Evolutionary conservation across 192 early-diverging fungal genomes (phyloP).

Genomic region (Lunasporangiospora selenospora): DNA sequence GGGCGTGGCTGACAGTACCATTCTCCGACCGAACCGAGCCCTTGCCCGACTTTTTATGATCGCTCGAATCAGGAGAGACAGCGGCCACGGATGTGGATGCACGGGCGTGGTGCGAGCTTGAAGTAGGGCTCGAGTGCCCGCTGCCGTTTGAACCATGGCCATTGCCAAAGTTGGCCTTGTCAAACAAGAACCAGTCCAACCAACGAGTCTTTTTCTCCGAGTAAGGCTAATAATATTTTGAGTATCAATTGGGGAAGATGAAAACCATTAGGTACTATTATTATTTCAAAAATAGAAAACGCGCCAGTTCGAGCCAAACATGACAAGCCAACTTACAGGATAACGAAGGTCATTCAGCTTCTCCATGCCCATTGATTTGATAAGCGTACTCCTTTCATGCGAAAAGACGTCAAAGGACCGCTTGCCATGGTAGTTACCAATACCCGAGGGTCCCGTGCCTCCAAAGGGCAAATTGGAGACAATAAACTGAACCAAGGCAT

Average conservation of each 20-base stretch:
- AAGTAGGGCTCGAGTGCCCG: slow-evolving; percentile 7
- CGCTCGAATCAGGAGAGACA: slow-evolving; percentile 5
- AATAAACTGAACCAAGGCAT: slow-evolving; percentile 74
- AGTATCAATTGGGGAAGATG: no score
- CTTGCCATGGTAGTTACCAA: slow-evolving; percentile 87
- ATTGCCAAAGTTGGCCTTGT: slow-evolving; percentile 41
- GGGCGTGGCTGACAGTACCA: no score
- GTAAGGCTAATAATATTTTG: slow-evolving; percentile 39
- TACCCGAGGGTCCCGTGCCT: slow-evolving; percentile 85
- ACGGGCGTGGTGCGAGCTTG: no score
- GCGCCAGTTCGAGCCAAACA: no score
- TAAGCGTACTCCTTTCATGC: slow-evolving; percentile 70
- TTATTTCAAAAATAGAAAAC: no score
- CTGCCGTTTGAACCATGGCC: not conserved
- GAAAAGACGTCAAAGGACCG: slow-evolving; percentile 83
- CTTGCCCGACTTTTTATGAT: not conserved
- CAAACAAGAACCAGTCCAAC: slow-evolving; percentile 46
- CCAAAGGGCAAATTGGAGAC: slow-evolving; percentile 80
- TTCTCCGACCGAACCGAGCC: no score
- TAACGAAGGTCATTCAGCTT: slow-evolving; percentile 41
- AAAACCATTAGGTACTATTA: no score
- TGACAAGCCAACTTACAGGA: slow-evolving; percentile 44
- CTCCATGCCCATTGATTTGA: slow-evolving; percentile 49
- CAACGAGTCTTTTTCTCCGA: slow-evolving; percentile 47
- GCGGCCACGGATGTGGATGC: slow-evolving; percentile 22